Base-by-base conservation (phyloP, 2,329 filamentous ascomycete species). In the Claviceps monticola region DNA sequence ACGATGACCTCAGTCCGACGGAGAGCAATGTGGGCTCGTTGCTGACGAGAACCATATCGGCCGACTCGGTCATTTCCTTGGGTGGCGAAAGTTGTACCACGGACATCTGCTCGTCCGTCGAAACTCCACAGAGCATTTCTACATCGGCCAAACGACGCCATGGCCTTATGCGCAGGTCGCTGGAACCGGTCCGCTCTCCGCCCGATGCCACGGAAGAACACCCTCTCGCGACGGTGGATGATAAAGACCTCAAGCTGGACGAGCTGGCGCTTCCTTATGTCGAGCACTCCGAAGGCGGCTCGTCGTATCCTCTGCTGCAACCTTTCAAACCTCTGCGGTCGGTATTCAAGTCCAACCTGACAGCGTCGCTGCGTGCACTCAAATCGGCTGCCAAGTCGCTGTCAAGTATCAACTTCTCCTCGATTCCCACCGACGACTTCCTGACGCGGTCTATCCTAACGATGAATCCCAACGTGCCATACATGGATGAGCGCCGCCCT, bases 341-440 rank as follows among this genome's bases (percentile, higher is more conserved):
- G 38, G 80, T 75, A 6, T 84, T 85, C 68, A 84, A 83, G 63
- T 84, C 81, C 3, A 85, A 85, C 59, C 63, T 85, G 39, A 84
- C 82, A 5, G 81, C 82, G 6, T 85, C 82, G 9, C 68, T 85
- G 46, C 75, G 79, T 19, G 81, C 81, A 37, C 64, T 85, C 53
- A 76, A 78, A 54, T 82, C 78, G 38, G 82, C 82, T 1, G 82
- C 82, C 48, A 77, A 74, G 54, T 80, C 80, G 7, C 74, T 85
- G 52, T 83, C 80, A 3, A 72, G 64, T 56, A 74, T 84, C 56
- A 82, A 80, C 56, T 74, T 82, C 47, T 73, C 82, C 1, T 79
- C 80, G 26, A 78, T 83, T 42, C 79, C 80, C 9, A 75, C 81
- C 2, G 80, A 84, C 59, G 81, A 84, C 62, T 78, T 84, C 51